A percentile compares a stretch with the other conserved stretches of the same genome.
Conservation (phyloP, 2,329 filamentous ascomycete species). For the Pseudopyricularia javanii region DNA sequence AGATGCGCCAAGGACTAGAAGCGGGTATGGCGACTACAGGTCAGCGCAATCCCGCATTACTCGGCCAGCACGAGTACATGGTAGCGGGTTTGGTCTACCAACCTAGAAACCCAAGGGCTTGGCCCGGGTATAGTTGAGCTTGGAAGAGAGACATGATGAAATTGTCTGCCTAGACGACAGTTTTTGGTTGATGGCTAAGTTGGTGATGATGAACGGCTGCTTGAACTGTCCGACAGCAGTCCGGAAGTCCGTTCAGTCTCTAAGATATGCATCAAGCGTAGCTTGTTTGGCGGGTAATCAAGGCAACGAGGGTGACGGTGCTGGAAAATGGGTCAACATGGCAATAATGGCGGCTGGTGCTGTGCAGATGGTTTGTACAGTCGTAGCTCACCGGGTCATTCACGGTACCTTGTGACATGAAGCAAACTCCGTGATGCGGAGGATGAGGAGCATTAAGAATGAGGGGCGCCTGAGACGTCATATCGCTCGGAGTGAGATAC, state of each 20-base stretch:
- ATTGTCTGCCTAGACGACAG: not conserved
- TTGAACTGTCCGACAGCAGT: not conserved
- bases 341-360: no score
- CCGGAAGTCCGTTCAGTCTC: not conserved
- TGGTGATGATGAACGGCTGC: not conserved
- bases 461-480: conserved; percentile 6
- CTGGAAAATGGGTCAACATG: not conserved
- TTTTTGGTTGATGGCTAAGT: not conserved
- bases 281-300: not conserved
- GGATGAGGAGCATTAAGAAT: not conserved
- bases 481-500: no score
- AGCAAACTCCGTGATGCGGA: not conserved
- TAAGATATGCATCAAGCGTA: not conserved
- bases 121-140: conserved; percentile 54
- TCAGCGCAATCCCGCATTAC: no score
- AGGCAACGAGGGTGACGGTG: no score
- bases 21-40: conserved; percentile 1
- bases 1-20: conserved; percentile 71
- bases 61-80: no score
- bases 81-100: conserved; percentile 4
- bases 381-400: not conserved
- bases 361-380: not conserved
- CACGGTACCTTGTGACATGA: not conserved
- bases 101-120: conserved; percentile 51
- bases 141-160: conserved; percentile 30